These are phyloP conservation scores for Cyclotella sp. DNA, from an alignment of 108 stramenopile genomes.

Conservation along the genomic window DNA sequence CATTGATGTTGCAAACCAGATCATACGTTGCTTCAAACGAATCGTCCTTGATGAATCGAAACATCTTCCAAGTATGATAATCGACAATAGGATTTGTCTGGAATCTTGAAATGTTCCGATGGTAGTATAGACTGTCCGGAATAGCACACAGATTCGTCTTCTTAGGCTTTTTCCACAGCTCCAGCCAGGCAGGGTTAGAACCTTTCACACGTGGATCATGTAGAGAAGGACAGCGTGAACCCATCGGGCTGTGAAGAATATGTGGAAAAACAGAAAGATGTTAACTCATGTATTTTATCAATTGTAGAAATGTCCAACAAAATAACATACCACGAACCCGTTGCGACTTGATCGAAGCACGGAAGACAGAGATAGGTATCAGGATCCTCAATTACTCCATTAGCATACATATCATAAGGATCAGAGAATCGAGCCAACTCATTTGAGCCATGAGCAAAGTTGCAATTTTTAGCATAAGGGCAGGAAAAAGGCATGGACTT, in stretches of 20 bases:
- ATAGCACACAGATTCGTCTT: neutral
- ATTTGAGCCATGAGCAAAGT: slow-evolving; percentile 14
- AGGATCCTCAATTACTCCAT: slow-evolving; percentile 6
- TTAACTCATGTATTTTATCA: neutral
- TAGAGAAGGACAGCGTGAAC: slow-evolving; percentile 20
- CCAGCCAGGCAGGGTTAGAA: neutral
- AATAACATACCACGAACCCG: neutral
- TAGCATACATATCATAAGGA: neutral
- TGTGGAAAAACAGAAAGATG: neutral
- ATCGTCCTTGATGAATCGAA: slow-evolving; percentile 2
- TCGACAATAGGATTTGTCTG: slow-evolving; percentile 26
- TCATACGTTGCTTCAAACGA: slow-evolving; percentile 14
- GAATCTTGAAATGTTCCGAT: slow-evolving; percentile 3
- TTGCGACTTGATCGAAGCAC: slow-evolving; percentile 26
- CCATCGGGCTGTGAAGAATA: slow-evolving; percentile 28
- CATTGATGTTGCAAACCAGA: slow-evolving; percentile 19
- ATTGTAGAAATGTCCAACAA: neutral
- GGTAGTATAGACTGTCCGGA: slow-evolving; percentile 25
- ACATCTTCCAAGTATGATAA: slow-evolving; percentile 20
- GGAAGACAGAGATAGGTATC: slow-evolving; percentile 8
- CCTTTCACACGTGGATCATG: slow-evolving; percentile 30
- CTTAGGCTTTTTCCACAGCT: slow-evolving; percentile 20
- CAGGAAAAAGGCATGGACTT: neutral
- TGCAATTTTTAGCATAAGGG: slow-evolving; percentile 9
- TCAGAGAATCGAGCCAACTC: slow-evolving; percentile 4